A percentile compares a stretch with the other conserved stretches of the same genome.
phyloP scores from a whole-genome alignment of 345 rosid genomes.

The Populus simonii region DNA sequence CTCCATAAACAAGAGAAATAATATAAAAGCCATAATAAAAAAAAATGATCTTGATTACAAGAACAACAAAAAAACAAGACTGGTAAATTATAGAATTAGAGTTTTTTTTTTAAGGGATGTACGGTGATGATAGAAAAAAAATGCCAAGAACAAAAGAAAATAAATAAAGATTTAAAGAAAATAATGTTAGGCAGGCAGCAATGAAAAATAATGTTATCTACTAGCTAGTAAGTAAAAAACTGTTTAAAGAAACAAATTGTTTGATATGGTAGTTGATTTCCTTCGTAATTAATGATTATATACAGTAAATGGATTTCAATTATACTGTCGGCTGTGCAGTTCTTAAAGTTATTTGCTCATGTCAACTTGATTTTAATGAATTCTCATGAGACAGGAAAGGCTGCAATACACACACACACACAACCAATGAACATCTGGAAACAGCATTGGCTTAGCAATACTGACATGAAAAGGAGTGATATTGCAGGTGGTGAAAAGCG shows the following conservation, averaged over 20 bases:
- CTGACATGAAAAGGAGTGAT: not conserved
- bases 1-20: too few relatives aligned
- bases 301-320: not conserved
- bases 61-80: not conserved
- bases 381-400: not conserved
- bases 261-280: too few relatives aligned
- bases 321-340: not conserved
- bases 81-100: not conserved
- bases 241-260: too few relatives aligned
- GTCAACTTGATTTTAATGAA: not conserved
- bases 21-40: too few relatives aligned
- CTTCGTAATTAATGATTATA: too few relatives aligned
- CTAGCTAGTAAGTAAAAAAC: too few relatives aligned
- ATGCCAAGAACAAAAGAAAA: not conserved
- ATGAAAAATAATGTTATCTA: too few relatives aligned
- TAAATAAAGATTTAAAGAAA: not conserved
- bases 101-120: not conserved
- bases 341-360: not conserved
- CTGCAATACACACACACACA: not conserved
- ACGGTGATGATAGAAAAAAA: not conserved
- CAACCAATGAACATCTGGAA: not conserved
- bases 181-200: not conserved
- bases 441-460: not conserved
- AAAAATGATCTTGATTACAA: too few relatives aligned
- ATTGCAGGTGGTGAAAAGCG: slow-evolving; percentile 33